phyloP scores from a whole-genome alignment of 495 filamentous ascomycete genomes.

The Aspergillus avenaceus region DNA sequence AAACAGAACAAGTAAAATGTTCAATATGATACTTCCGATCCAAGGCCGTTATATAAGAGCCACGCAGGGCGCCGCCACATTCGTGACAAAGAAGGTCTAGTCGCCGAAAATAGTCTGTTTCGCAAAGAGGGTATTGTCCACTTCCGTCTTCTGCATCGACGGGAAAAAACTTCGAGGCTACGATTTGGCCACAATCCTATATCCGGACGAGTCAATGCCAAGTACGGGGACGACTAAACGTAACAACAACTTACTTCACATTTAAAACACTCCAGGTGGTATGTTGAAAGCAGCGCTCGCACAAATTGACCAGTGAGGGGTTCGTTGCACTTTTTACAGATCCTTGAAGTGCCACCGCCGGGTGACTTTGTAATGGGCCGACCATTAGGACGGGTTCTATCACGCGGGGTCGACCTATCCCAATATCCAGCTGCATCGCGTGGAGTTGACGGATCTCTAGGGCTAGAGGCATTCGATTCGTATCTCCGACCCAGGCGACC shows the following conservation, averaged over 20 bases:
- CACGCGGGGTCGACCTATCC: constrained; percentile 34
- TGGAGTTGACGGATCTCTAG: constrained; percentile 21
- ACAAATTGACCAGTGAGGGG: constrained; percentile 93
- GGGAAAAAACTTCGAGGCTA: constrained; percentile 98
- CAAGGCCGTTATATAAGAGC: constrained; percentile 96
- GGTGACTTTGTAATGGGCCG: constrained; percentile 39
- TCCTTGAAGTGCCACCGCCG: constrained; percentile 41
- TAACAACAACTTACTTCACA: constrained; percentile 70
- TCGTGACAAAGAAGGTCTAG: constrained; percentile 86
- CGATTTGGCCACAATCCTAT: constrained; percentile 95
- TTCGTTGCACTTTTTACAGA: constrained; percentile 86
- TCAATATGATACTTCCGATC: constrained; percentile 99
- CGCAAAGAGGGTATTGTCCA: constrained; percentile 91
- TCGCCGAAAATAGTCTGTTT: constrained; percentile 95
- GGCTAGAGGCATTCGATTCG: constrained; percentile 20
- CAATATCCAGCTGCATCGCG: constrained; percentile 32
- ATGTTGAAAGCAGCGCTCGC: constrained; percentile 84
- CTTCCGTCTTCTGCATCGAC: constrained; percentile 82
- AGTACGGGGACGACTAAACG: background rate
- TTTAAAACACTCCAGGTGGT: constrained; percentile 96
- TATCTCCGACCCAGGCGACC: constrained; percentile 28
- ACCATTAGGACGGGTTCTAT: constrained; percentile 44
- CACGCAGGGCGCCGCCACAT: constrained; percentile 89
- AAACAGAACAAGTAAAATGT: constrained; percentile 97
- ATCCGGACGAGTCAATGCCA: background rate